phyloP scores from a whole-genome alignment of 2,329 filamentous ascomycete species.

The Fusarium subtropicale region DNA sequence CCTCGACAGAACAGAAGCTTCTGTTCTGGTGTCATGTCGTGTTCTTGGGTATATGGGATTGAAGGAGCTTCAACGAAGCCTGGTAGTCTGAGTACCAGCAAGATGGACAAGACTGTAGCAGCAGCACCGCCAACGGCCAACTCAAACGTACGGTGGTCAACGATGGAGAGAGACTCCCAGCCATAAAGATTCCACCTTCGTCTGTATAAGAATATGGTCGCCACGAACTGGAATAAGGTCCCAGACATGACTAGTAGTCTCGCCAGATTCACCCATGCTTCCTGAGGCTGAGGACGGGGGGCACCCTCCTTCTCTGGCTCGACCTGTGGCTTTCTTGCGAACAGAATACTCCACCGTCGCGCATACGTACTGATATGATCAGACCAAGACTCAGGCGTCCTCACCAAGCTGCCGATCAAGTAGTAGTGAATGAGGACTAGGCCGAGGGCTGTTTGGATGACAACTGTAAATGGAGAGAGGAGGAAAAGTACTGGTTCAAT shows the following conservation, averaged over 20 bases:
- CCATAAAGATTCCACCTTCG: background rate
- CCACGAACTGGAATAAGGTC: conserved; percentile 11
- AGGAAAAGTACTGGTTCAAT: conserved; percentile 27
- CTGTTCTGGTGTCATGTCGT: background rate
- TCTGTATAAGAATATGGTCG: conserved; percentile 21
- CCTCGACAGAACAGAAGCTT: conserved; percentile 17
- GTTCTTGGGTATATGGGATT: background rate
- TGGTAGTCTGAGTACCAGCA: conserved; percentile 16
- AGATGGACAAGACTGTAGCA: conserved; percentile 7
- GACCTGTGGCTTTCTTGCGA: background rate
- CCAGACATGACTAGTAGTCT: background rate
- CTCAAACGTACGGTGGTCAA: conserved; percentile 27
- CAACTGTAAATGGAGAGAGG: conserved; percentile 6
- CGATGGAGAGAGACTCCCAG: conserved; percentile 5
- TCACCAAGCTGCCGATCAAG: background rate
- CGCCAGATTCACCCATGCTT: background rate
- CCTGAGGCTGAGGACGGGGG: background rate
- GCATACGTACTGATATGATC: background rate
- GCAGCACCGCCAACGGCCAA: conserved; percentile 10
- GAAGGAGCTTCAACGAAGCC: conserved; percentile 5
- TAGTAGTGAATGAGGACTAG: background rate
- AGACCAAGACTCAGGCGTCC: background rate
- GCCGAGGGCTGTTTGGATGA: conserved; percentile 1
- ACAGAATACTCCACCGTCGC: conserved; percentile 4
- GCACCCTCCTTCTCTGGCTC: rapidly evolving